phyloP scores from a whole-genome alignment of 371 early-diverging fungal genomes.

The Lichtheimia ornata region DNA sequence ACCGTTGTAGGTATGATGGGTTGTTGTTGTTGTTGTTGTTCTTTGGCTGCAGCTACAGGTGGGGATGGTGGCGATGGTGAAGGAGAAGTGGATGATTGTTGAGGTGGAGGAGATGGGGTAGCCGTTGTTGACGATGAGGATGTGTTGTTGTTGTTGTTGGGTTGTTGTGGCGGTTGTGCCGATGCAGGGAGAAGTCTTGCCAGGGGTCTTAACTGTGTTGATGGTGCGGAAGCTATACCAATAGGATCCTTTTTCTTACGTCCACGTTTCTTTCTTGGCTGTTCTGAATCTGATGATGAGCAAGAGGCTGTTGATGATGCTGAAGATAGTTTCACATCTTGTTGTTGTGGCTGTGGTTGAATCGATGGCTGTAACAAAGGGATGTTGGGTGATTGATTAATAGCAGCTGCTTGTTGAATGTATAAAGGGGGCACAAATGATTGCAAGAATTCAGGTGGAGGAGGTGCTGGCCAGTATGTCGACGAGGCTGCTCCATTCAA shows the following conservation, averaged over 20 bases:
- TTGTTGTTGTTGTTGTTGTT: constrained; percentile 17
- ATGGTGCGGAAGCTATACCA: constrained; percentile 34
- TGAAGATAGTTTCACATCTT: background rate
- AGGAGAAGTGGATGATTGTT: constrained; percentile 10
- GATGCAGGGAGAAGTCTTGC: background rate
- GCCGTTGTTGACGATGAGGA: background rate
- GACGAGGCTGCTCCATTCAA: background rate
- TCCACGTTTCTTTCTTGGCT: constrained; percentile 45
- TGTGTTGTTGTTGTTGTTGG: background rate
- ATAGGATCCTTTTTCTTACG: constrained; percentile 40
- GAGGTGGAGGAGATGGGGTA: constrained; percentile 5
- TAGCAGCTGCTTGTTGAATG: constrained; percentile 9
- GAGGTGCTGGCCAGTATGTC: constrained; percentile 1
- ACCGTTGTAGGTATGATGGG: constrained; percentile 13
- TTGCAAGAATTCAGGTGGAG: constrained; percentile 6
- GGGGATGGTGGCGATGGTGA: constrained; percentile 8
- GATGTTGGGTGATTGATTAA: no score
- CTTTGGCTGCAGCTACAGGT: background rate
- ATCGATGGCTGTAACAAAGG: no score
- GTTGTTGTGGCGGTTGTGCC: background rate
- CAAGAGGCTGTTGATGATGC: constrained; percentile 9
- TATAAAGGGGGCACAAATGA: constrained; percentile 19
- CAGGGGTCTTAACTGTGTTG: constrained; percentile 10
- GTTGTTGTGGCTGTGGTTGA: constrained; percentile 1
- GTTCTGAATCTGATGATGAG: constrained; percentile 28